phyloP scores from a whole-genome alignment of 2,329 filamentous ascomycete species.

The Podosphaera xanthii region DNA sequence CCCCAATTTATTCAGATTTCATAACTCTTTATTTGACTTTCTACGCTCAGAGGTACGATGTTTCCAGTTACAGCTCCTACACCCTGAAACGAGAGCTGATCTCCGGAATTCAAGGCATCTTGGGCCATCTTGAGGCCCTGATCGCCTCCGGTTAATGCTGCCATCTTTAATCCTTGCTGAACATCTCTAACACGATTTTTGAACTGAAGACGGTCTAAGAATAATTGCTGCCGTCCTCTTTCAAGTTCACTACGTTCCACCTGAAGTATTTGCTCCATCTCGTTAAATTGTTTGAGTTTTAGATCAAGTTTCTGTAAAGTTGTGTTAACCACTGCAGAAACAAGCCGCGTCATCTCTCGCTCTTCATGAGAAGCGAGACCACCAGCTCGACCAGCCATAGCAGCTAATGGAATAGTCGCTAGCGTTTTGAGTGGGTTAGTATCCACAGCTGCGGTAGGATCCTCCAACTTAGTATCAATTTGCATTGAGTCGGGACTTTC shows the following conservation, averaged over 20 bases:
- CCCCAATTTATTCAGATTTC: conserved; percentile 12
- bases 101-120: conserved; percentile 15
- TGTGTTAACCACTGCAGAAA: conserved; percentile 78
- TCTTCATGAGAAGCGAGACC: conserved; percentile 90
- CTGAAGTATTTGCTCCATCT: conserved; percentile 81
- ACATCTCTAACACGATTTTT: conserved; percentile 68
- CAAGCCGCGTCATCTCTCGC: conserved; percentile 81
- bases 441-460: conserved; percentile 25
- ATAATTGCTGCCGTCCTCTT: conserved; percentile 73
- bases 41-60: conserved; percentile 31
- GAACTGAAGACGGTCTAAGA: conserved; percentile 77
- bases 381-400: conserved; percentile 65
- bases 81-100: conserved; percentile 30
- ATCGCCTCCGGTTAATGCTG: conserved; percentile 18
- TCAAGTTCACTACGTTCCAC: conserved; percentile 86
- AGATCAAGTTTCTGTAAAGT: conserved; percentile 90
- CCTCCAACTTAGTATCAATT: conserved; percentile 31
- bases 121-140: conserved; percentile 17
- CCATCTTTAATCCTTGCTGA: conserved; percentile 46
- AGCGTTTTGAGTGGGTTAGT: conserved; percentile 27
- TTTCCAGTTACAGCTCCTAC: conserved; percentile 19
- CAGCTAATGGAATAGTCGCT: conserved; percentile 62
- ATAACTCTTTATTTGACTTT: conserved; percentile 28
- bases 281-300: conserved; percentile 87
- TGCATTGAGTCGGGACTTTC: conserved; percentile 38